Evolutionary conservation across 2,329 filamentous ascomycete genomes (phyloP).

Genomic region (Hypoxylon sp.): DNA sequence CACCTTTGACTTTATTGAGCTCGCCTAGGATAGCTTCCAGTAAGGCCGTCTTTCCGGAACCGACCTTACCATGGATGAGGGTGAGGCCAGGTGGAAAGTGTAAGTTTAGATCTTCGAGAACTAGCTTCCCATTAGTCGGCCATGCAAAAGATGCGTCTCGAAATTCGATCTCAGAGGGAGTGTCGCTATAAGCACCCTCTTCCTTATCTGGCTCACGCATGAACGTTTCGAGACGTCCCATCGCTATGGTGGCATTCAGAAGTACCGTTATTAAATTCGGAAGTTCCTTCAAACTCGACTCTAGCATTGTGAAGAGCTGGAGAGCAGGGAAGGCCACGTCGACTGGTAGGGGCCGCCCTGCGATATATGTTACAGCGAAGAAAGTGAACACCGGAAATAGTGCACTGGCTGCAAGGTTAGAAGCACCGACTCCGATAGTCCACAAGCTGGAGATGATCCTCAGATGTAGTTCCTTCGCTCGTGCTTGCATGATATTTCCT

Average conservation of each 20-base stretch:
- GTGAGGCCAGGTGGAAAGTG: conserved; percentile 66
- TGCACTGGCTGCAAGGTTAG: conserved; percentile 79
- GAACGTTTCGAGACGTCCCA: conserved; percentile 86
- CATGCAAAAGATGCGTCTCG: conserved; percentile 81
- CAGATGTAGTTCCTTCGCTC: conserved; percentile 76
- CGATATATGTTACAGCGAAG: conserved; percentile 82
- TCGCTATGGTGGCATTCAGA: conserved; percentile 86
- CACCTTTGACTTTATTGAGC: conserved; percentile 75
- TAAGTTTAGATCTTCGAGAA: conserved; percentile 64
- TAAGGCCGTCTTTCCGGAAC: conserved; percentile 73
- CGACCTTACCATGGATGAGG: conserved; percentile 72
- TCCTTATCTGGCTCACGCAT: conserved; percentile 88
- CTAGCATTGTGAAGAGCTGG: conserved; percentile 83
- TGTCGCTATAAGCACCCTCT: conserved; percentile 59
- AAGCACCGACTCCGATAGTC: conserved; percentile 73
- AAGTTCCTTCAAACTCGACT: conserved; percentile 79
- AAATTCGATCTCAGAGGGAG: conserved; percentile 66
- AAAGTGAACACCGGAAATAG: conserved; percentile 87
- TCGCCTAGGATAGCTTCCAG: conserved; percentile 73
- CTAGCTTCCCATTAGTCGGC: conserved; percentile 74
- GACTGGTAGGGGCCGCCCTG: conserved; percentile 77
- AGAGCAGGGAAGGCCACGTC: conserved; percentile 91
- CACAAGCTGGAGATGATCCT: conserved; percentile 76
- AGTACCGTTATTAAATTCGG: conserved; percentile 82
- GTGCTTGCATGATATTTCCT: conserved; percentile 75